Evolutionary conservation across 164 flowering plant genomes (phyloP), one percentile per base, ranked within the genome.

Genomic region (Paratinospora sagittata): DNA sequence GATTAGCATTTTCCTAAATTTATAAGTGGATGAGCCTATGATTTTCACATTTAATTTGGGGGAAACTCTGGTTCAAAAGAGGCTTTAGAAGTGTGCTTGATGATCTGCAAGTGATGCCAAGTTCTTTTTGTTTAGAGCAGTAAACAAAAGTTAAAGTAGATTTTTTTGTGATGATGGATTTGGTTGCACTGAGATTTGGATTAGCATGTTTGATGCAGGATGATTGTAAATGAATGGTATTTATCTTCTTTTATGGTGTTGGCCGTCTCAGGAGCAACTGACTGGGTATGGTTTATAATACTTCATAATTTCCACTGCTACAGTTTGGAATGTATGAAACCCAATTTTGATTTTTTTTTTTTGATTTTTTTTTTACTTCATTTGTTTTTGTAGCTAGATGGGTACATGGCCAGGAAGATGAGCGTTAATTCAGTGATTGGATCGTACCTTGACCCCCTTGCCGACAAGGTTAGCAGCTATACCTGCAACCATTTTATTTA

Each of bases 401-500:
- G 97, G 14, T 92, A 81, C 71, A 60, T 87, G 72, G 99, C 99
- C 36, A 89, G 99, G 85, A 96, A 78, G 81, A 90, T 91, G 99
- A 83, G 85, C 45, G 89, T 93, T 52, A 84, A 89, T 79, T 96
- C 99, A 12, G 99, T 91, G 23, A 79, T 93, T 66, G 99, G 99
- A 43, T 96, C 98, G 10, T 96, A 96, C 78, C 95, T 93, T 70
- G 98, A 96, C 82, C 99, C 99, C 66, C 86, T 96, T 67, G 98
- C 99, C 58, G 99, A 96, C 84, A 96, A 96, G 92, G 98, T 93
- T 23, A 65, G 45, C 11, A 8, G 60, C 47, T 26, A n/a, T 68
- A 45, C n/a, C n/a, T n/a, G n/a, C n/a, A n/a, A n/a, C 13, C 66
- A 6, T 43, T 34, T 55, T 43, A 58, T 21, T 67, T 64, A n/a